Percentiles rank a stretch among this genome's conserved stretches.
Conservation (phyloP, 208 protist species). For the Leishmania guyanensis region DNA sequence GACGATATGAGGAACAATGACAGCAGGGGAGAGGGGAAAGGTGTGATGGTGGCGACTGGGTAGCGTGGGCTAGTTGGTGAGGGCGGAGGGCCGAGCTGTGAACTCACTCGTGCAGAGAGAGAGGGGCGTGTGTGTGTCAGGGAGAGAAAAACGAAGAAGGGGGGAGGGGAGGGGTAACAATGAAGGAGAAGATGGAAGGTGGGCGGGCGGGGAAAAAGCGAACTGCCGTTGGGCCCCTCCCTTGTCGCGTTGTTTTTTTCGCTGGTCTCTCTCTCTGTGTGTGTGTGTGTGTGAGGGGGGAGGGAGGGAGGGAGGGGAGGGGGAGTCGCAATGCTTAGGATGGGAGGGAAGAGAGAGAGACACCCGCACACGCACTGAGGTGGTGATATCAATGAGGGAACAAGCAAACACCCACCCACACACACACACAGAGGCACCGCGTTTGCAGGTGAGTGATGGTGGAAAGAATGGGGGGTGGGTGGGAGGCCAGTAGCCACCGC, state of each 20-base stretch:
- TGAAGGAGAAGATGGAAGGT: neutral
- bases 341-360: neutral
- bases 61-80: neutral
- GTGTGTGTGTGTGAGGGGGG: neutral
- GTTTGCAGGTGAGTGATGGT: slow-evolving; percentile 1
- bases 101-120: neutral
- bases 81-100: neutral
- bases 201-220: neutral
- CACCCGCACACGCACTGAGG: neutral
- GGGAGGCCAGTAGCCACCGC: neutral
- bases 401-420: neutral
- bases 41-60: neutral
- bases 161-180: neutral
- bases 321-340: neutral
- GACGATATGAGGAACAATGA: too few relatives aligned
- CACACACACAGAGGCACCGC: neutral
- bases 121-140: too few relatives aligned
- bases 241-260: neutral
- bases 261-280: neutral
- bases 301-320: too few relatives aligned
- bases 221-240: neutral
- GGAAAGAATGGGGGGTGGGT: neutral
- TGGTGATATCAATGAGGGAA: neutral
- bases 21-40: too few relatives aligned
- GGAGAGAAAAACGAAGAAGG: neutral